Evolutionary conservation across 805 yeast species (phyloP).

Genomic region (Wickerhamomyces bisporus): DNA sequence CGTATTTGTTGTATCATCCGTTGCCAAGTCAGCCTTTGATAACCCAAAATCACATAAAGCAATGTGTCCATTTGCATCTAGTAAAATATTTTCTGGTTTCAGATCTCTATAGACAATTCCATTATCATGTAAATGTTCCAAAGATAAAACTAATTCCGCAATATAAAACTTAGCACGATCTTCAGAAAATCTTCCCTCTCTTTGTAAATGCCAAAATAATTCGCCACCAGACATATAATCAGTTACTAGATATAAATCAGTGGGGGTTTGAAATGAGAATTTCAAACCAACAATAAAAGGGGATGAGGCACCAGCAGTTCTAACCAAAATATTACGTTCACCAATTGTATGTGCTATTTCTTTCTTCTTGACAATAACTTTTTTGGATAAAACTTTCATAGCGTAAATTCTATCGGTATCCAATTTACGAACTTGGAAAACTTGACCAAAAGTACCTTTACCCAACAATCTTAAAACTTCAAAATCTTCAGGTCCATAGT

Average conservation of each 20-base stretch:
- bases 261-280: constrained; percentile 93
- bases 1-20: constrained; percentile 86
- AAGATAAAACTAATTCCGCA: constrained; percentile 89
- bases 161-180: constrained; percentile 94
- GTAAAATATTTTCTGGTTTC: constrained; percentile 91
- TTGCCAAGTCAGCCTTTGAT: constrained; percentile 84
- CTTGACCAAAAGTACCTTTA: constrained; percentile 97
- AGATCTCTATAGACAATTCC: constrained; percentile 95
- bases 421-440: constrained; percentile 87
- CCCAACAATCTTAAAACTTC: constrained; percentile 88
- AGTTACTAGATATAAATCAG: constrained; percentile 87
- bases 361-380: constrained; percentile 92
- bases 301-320: constrained; percentile 82
- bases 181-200: constrained; percentile 91
- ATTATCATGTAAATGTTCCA: constrained; percentile 92
- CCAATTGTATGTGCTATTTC: constrained; percentile 98
- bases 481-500: constrained; percentile 91
- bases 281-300: constrained; percentile 96
- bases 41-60: constrained; percentile 97
- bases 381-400: constrained; percentile 93
- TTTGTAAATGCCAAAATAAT: constrained; percentile 92
- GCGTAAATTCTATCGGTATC: constrained; percentile 93
- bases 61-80: constrained; percentile 96
- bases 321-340: constrained; percentile 88
- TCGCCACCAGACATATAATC: constrained; percentile 99